Evolutionary conservation across 2,329 filamentous ascomycete species (phyloP).

Genomic region (Cladosporium sp.): DNA sequence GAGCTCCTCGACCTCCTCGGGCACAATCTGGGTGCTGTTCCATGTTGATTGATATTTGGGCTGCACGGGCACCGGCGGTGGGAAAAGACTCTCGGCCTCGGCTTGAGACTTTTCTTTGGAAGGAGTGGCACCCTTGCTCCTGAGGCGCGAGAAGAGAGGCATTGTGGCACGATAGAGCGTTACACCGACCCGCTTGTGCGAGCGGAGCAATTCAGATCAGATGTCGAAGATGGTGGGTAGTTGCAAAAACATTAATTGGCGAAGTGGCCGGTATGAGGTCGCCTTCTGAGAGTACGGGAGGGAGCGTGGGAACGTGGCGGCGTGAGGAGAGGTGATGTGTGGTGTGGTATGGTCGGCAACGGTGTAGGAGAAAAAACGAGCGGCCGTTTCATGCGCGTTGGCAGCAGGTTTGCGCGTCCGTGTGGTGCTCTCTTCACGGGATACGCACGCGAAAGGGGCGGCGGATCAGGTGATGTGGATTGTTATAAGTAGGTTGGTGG

Average conservation of each 20-base stretch:
- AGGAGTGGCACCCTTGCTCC: slow-evolving; percentile 66
- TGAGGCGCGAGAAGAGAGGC: slow-evolving; percentile 66
- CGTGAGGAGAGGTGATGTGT: slow-evolving; percentile 8
- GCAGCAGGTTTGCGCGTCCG: slow-evolving; percentile 12
- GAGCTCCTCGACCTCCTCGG: slow-evolving; percentile 88
- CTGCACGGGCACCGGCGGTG: slow-evolving; percentile 55
- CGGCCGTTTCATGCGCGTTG: slow-evolving; percentile 16
- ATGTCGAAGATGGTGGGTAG: not conserved
- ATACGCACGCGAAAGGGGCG: slow-evolving; percentile 18
- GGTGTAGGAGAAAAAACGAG: slow-evolving; percentile 7
- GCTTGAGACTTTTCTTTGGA: slow-evolving; percentile 60
- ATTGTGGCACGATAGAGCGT: slow-evolving; percentile 37
- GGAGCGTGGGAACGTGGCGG: not conserved
- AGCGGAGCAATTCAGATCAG: not conserved
- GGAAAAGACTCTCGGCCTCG: slow-evolving; percentile 11
- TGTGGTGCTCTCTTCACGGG: slow-evolving; percentile 12
- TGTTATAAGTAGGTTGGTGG: not conserved
- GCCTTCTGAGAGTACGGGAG: not conserved
- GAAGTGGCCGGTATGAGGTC: not conserved
- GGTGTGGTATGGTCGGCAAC: slow-evolving; percentile 14
- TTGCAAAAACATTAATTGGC: slow-evolving; percentile 13
- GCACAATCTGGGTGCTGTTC: slow-evolving; percentile 75
- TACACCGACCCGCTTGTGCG: slow-evolving; percentile 13
- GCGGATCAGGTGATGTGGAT: slow-evolving; percentile 15
- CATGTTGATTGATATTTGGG: slow-evolving; percentile 85